Evolutionary conservation across 2,329 filamentous ascomycete genomes (phyloP), one percentile per base, ranked within the genome.

Genomic region (Epicoccum nigrum): DNA sequence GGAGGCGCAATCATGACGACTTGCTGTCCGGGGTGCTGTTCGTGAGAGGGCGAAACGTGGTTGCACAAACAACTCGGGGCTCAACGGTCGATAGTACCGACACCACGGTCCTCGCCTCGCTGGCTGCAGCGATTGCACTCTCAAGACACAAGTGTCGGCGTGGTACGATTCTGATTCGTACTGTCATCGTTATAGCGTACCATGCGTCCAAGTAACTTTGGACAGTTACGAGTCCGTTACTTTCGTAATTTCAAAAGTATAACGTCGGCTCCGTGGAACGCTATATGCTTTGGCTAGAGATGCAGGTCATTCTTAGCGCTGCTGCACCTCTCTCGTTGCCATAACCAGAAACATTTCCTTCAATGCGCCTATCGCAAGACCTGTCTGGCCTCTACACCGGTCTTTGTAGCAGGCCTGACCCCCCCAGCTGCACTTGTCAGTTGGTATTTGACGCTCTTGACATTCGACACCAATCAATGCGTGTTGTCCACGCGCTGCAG

Each of bases 271-370:
- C 21, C 21, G 37, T 37, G 27, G 31, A 42, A 27, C 43, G 32
- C 49, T 42, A 47, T 52, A 47, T 43, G 38, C 44, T 37, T 37
- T 17, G 40, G n/a, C 38, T 52, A 47, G 43, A 27, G 25, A 12
- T 47, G 49, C 49, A 52, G 39, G 49, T 52, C 41, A 47, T 47
- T 43, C 27, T 43, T 47, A 47, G 49, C 43, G 49, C 43, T 39
- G 32, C 49, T 52, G 49, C 49, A 52, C 13, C 27, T 33, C 40
- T 40, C 28, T 11, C 49, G 6, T 20, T 16, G 23, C 16, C 33
- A 38, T 46, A 37, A 46, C 43, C 33, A 46, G 37, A 32, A 37
- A 31, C 37, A 12, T 12, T 30, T 30, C 33, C 49, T 1, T 33
- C 32, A 4, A 17, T 33, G 17, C 31, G 23, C 49, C 43, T 46